Base-by-base conservation (phyloP, 148 eudicot species). In the Rhododendron vialii region DNA sequence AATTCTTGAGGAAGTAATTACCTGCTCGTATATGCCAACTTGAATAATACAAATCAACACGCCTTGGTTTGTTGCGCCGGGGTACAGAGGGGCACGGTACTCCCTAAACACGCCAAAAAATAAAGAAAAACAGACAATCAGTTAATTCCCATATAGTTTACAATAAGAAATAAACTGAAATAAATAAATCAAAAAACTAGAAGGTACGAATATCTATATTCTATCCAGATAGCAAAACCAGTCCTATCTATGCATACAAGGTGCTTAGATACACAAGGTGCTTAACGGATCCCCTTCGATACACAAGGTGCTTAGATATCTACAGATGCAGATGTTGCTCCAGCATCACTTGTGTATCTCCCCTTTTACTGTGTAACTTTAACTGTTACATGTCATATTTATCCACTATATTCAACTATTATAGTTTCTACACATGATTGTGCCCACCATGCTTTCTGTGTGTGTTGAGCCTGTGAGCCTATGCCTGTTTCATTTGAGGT, bases 11-110 rank as follows among this genome's bases (percentile, higher is more conserved):
- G 57, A 43, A 35, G 18, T 26, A 80, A 61, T 83, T 86, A 92
- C 93, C 93, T 87, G 92, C 83, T 43, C 90, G 91, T 81, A 92
- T 92, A 83, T 57, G 86, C 94, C 94, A 92, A 73, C 91, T 89
- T 50, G 94, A 92, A 88, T 89, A 92, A 84, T 88, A 92, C 76
- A 86, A 71, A 82, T 92, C 94, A 63, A 92, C 94, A 47, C 92
- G 91, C 35, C 94, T 90, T 59, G 94, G 94, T 81, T 92, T 92
- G 82, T 86, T 85, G 45, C 86, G 90, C 33, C 91, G 84, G 7
- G 89, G 94, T 48, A 89, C 86, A 51, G 91, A 83, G 6, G 90
- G 87, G 84, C 38, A 78, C n/a, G 90, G 91, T 30, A 92, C 90
- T 86, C 92, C 92, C 94, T 92, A 81, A 78, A 53, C 63, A 87